phyloP scores from a whole-genome alignment of 805 yeast genomes.

The Metschnikowia gelsemii region DNA sequence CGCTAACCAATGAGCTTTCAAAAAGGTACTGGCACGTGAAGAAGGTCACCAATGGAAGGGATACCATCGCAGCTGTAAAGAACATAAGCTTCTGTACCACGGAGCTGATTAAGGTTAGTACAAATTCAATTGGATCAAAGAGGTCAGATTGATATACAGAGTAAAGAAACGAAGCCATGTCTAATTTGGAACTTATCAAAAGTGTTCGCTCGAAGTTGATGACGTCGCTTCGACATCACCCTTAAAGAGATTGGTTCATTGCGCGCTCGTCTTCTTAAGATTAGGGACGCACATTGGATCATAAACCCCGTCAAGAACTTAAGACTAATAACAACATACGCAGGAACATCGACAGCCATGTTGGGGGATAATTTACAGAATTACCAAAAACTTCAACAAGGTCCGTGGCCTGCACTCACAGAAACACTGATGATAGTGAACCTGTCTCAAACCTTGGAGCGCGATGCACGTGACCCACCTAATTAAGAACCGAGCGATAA shows the following conservation, averaged over 20 bases:
- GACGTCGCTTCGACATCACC: too few relatives aligned
- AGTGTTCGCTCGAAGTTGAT: too few relatives aligned
- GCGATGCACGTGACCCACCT: constrained; percentile 14
- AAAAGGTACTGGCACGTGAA: constrained; percentile 51
- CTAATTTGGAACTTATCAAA: too few relatives aligned
- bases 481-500: constrained; percentile 2
- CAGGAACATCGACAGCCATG: constrained; percentile 23
- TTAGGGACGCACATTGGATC: too few relatives aligned
- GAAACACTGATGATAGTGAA: constrained; percentile 2
- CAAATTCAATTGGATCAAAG: too few relatives aligned
- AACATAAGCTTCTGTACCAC: constrained; percentile 68
- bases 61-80: constrained; percentile 76
- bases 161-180: too few relatives aligned
- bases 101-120: constrained; percentile 36
- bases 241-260: too few relatives aligned
- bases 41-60: constrained; percentile 63
- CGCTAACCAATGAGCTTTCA: constrained; percentile 63
- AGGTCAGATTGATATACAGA: not conserved
- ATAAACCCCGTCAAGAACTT: too few relatives aligned
- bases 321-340: constrained; percentile 15
- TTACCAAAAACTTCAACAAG: not conserved
- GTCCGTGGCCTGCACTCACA: constrained; percentile 8
- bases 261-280: too few relatives aligned
- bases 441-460: not conserved
- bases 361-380: not conserved